A percentile compares a stretch with the other conserved stretches of the same genome.
These are phyloP conservation scores for Aspergillus carlsbadensis DNA, from an alignment of 495 filamentous ascomycete species.

Conservation along the genomic window DNA sequence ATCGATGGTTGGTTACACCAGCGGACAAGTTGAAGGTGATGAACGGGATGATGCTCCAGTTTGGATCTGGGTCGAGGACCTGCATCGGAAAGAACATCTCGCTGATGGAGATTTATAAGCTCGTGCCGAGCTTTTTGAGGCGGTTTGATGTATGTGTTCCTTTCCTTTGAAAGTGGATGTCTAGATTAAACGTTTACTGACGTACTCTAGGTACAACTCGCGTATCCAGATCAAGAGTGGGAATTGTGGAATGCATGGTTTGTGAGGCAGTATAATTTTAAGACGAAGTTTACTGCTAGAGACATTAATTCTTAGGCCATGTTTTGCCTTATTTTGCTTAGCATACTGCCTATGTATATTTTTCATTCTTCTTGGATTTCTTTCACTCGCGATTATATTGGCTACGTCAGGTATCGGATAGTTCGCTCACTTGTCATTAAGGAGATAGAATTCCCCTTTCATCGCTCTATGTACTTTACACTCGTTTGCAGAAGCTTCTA, in stretches of 20 bases:
- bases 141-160: conserved; percentile 57
- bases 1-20: conserved; percentile 53
- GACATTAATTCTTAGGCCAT: not conserved
- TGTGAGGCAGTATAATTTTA: conserved; percentile 30
- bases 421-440: too few relatives aligned
- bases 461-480: too few relatives aligned
- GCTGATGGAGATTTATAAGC: conserved; percentile 76
- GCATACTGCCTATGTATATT: too few relatives aligned
- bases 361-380: too few relatives aligned
- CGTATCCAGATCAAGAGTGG: conserved; percentile 14
- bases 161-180: conserved; percentile 42
- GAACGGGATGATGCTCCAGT: conserved; percentile 62
- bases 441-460: too few relatives aligned
- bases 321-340: not conserved
- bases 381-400: too few relatives aligned
- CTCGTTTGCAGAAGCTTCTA: too few relatives aligned
- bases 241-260: conserved; percentile 34
- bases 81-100: conserved; percentile 77
- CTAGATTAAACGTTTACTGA: not conserved
- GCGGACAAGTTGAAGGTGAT: conserved; percentile 51
- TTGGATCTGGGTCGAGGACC: conserved; percentile 61
- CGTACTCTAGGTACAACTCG: conserved; percentile 8
- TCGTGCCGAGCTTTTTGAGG: conserved; percentile 69
- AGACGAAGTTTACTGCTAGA: conserved; percentile 9
- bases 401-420: too few relatives aligned